phyloP scores from a whole-genome alignment of 441 rosid genomes.

The Mallotus repandus region DNA sequence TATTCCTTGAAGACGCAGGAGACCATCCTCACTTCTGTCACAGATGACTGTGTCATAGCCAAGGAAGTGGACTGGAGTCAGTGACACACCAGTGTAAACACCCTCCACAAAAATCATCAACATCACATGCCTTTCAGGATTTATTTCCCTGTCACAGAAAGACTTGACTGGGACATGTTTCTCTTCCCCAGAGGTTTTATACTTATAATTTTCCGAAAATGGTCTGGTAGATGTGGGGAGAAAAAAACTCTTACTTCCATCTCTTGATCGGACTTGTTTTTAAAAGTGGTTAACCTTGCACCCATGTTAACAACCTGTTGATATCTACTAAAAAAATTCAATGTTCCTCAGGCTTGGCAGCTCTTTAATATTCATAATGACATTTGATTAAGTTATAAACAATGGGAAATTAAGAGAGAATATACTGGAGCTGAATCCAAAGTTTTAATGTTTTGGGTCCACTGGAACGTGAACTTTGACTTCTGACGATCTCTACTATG shows the following conservation, averaged over 20 bases:
- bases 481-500: too few relatives aligned
- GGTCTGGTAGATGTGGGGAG: constrained; percentile 1
- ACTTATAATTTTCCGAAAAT: neutral
- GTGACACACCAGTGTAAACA: neutral
- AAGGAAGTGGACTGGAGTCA: neutral
- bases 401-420: neutral
- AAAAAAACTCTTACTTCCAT: constrained; percentile 3
- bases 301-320: neutral
- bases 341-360: neutral
- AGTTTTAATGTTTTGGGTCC: neutral
- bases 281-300: neutral
- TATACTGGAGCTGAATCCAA: neutral
- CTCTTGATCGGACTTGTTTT: neutral
- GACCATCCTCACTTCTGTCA: constrained; percentile 11
- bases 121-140: constrained; percentile 4
- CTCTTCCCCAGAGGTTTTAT: constrained; percentile 1
- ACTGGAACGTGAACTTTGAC: too few relatives aligned
- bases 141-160: neutral
- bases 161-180: neutral
- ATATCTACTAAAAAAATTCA: neutral
- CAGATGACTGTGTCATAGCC: constrained; percentile 14
- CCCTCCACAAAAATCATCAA: neutral
- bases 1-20: neutral
- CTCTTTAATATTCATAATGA: neutral
- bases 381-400: neutral